These are phyloP conservation scores for Gnomoniopsis smithogilvyi DNA, from an alignment of 2,329 filamentous ascomycete species.

Conservation along the genomic window DNA sequence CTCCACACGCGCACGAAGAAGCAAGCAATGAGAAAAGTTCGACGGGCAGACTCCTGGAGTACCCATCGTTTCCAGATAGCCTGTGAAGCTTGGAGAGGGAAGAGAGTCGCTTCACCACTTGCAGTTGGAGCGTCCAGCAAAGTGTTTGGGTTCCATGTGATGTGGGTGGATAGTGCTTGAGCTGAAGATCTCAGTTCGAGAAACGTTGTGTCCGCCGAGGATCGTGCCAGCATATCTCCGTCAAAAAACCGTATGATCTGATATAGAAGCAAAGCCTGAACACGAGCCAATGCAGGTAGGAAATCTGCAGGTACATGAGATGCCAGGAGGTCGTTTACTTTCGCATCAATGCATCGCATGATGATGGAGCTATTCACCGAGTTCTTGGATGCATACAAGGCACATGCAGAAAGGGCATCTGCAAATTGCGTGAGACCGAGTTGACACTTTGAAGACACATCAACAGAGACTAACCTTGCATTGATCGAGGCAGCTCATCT, in stretches of 20 bases:
- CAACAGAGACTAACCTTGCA: constrained; percentile 39
- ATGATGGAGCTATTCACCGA: constrained; percentile 44
- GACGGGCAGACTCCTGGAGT: constrained; percentile 50
- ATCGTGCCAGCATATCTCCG: constrained; percentile 33
- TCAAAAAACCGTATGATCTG: constrained; percentile 44
- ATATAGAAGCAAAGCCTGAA: constrained; percentile 42
- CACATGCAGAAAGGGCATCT: constrained; percentile 53
- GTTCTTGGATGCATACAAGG: constrained; percentile 49
- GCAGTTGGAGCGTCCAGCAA: constrained; percentile 23
- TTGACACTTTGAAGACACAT: neutral
- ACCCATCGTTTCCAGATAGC: constrained; percentile 50
- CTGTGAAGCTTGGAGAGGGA: constrained; percentile 37
- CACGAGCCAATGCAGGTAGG: constrained; percentile 32
- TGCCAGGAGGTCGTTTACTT: constrained; percentile 39
- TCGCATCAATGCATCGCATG: constrained; percentile 43
- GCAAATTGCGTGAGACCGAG: constrained; percentile 1
- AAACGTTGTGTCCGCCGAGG: constrained; percentile 28
- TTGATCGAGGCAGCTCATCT: constrained; percentile 45
- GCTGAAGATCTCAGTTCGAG: constrained; percentile 31
- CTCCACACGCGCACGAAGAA: constrained; percentile 40
- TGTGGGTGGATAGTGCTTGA: constrained; percentile 29
- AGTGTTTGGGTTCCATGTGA: constrained; percentile 26
- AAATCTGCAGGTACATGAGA: constrained; percentile 28
- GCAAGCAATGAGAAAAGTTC: constrained; percentile 43
- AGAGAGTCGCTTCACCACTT: constrained; percentile 12